phyloP scores from a whole-genome alignment of 257 asterid genomes.

The Plantago ovata region DNA sequence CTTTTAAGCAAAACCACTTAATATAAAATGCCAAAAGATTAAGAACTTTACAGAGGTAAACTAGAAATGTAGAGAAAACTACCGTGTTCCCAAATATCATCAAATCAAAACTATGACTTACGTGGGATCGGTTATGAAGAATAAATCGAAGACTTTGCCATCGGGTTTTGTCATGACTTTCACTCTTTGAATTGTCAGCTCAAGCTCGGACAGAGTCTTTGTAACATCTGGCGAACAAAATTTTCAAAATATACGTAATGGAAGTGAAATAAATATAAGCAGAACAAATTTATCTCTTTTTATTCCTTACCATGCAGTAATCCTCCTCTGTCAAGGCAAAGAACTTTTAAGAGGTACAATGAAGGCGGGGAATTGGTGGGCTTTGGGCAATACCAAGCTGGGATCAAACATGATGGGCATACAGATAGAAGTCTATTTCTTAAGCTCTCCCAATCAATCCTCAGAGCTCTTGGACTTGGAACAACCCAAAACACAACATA shows the following conservation, averaged over 20 bases:
- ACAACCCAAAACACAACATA: constrained; percentile 71
- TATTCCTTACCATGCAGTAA: constrained; percentile 67
- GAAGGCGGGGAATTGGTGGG: constrained; percentile 24
- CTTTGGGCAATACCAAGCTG: constrained; percentile 58
- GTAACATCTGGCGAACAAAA: constrained; percentile 50
- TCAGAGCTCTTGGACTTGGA: constrained; percentile 43
- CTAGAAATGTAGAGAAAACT: no score
- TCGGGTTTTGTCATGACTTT: constrained; percentile 67
- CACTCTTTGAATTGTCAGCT: constrained; percentile 64
- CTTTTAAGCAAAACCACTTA: no score
- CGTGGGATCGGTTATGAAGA: constrained; percentile 67
- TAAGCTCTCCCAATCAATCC: constrained; percentile 52
- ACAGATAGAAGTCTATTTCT: constrained; percentile 59
- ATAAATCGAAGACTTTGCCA: constrained; percentile 73
- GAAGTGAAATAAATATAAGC: neutral
- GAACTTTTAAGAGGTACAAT: constrained; percentile 57
- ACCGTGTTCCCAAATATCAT: no score
- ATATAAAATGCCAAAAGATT: no score
- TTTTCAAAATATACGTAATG: neutral
- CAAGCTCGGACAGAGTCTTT: constrained; percentile 61
- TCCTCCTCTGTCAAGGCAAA: constrained; percentile 65
- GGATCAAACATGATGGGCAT: constrained; percentile 68
- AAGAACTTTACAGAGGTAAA: no score
- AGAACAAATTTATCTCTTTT: neutral
- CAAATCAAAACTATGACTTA: constrained; percentile 10